Conservation (phyloP, 139 green algal genomes). For the Cymbomonas tetramitiformis region DNA sequence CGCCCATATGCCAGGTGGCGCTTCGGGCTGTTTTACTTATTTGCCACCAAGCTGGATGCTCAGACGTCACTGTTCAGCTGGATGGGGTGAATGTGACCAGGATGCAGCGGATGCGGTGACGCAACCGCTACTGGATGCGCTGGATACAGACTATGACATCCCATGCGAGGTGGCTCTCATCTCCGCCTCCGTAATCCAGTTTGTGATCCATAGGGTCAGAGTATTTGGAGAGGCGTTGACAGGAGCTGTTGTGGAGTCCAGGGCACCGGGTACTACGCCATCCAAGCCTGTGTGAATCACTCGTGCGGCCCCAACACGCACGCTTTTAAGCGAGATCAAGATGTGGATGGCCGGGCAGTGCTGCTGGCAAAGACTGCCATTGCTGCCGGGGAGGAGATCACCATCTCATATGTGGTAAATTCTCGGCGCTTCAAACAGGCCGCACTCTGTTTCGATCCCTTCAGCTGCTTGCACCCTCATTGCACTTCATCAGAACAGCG, state of each 20-base stretch:
- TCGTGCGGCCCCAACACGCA: constrained; percentile 60
- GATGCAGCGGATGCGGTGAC: constrained; percentile 19
- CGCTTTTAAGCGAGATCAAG: constrained; percentile 36
- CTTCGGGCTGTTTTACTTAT: too few species aligned
- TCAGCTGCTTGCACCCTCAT: too few species aligned
- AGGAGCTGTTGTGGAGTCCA: constrained; percentile 8
- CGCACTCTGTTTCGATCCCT: too few species aligned
- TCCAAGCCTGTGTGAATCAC: constrained; percentile 82
- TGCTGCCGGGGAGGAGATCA: constrained; percentile 21
- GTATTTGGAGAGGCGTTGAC: not conserved
- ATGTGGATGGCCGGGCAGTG: constrained; percentile 29
- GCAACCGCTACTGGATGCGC: constrained; percentile 49
- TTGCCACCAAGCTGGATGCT: too few species aligned
- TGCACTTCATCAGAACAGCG: too few species aligned
- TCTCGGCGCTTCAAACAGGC: too few species aligned
- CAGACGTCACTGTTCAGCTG: too few species aligned
- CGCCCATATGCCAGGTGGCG: too few species aligned
- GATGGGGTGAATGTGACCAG: too few species aligned
- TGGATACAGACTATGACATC: constrained; percentile 44
- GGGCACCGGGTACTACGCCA: constrained; percentile 66
- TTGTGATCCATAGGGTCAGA: not conserved
- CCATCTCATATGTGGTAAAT: constrained; percentile 42
- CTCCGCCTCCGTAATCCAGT: constrained; percentile 6
- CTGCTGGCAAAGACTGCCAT: constrained; percentile 24
- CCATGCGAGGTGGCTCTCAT: constrained; percentile 31